phyloP scores from a whole-genome alignment of 1,139 yeast genomes.

The Pichia sp. region DNA sequence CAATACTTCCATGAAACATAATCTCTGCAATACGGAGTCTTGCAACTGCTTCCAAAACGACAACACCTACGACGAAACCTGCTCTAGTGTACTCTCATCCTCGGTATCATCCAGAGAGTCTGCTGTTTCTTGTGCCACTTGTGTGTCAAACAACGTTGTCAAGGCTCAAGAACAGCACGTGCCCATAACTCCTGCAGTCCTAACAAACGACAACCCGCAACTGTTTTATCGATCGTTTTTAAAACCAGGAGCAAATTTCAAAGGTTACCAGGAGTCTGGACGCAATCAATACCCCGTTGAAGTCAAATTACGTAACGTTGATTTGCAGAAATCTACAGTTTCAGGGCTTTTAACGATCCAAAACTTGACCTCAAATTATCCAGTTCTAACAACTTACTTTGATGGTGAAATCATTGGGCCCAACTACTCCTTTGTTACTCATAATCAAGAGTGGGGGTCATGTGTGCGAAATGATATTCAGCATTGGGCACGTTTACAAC shows the following conservation, averaged over 20 bases:
- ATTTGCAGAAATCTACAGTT: slow-evolving; percentile 50
- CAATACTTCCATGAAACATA: too few species aligned
- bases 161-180: too few species aligned
- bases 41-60: too few species aligned
- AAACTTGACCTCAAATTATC: slow-evolving; percentile 70
- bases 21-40: too few species aligned
- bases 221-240: slow-evolving; percentile 31
- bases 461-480: slow-evolving; percentile 62
- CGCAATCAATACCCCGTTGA: slow-evolving; percentile 57
- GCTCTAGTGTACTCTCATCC: too few species aligned
- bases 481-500: slow-evolving; percentile 79
- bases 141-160: too few species aligned
- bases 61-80: too few species aligned
- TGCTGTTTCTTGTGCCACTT: too few species aligned
- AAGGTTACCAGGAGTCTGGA: slow-evolving; percentile 74
- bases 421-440: slow-evolving; percentile 41
- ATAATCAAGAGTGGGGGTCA: slow-evolving; percentile 51
- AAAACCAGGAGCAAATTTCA: slow-evolving; percentile 55
- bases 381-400: slow-evolving; percentile 78
- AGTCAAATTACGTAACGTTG: slow-evolving; percentile 67
- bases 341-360: slow-evolving; percentile 76
- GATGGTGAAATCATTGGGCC: slow-evolving; percentile 78
- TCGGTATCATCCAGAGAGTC: too few species aligned
- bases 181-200: too few species aligned
- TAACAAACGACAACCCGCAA: too few species aligned